Base-by-base conservation (phyloP, 148 eudicot species). In the Silene uniflora region DNA sequence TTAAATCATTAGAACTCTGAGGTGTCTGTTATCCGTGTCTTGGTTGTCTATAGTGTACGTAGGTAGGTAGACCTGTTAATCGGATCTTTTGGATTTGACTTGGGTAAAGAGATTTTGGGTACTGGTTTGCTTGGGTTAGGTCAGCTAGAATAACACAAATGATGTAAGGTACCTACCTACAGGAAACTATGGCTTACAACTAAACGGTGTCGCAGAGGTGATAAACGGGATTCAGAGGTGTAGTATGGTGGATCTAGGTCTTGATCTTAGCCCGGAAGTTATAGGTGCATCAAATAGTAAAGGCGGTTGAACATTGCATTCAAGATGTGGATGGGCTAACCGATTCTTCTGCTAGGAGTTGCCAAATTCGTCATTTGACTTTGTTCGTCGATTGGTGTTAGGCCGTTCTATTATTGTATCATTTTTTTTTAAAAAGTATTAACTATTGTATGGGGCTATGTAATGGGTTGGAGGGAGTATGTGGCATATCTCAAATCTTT, bases 201-300 rank as follows among this genome's bases (percentile, higher is more conserved):
- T 72, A 23, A 84, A 74, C 56, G 69, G 52, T 59, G 67, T 68
- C 74, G 55, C 74, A 44, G 85, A 73, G 62, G 74, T 79, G 67
- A 71, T 73, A 27, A 80, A 84, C 76, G 86, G 84, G 42, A 78
- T 76, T 81, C 81, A 75, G 21, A 78, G 77, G 60, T 69, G 80
- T 75, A 78, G 55, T 69, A 64, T 77, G 47, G 84, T 62, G 64
- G 80, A 65, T 73, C 75, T 29, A 47, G 76, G 71, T 65, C 72
- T 68, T 42, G 75, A 81, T 81, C 77, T 71, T 73, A 78, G 69
- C 80, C 74, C 82, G 73, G 85, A 84, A 76, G 52, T 69, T 55
- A 55, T 73, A 68, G 76, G 35, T 67, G 84, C 64, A 24, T 66
- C 81, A 73, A 79, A 79, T 49, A 80, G 80, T 62, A 22, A 54